Percentiles rank a stretch among this genome's conserved stretches.
Evolutionary conservation across 169 alveolate species (phyloP).

Genomic region (Haemoproteus tartakovskyi): DNA sequence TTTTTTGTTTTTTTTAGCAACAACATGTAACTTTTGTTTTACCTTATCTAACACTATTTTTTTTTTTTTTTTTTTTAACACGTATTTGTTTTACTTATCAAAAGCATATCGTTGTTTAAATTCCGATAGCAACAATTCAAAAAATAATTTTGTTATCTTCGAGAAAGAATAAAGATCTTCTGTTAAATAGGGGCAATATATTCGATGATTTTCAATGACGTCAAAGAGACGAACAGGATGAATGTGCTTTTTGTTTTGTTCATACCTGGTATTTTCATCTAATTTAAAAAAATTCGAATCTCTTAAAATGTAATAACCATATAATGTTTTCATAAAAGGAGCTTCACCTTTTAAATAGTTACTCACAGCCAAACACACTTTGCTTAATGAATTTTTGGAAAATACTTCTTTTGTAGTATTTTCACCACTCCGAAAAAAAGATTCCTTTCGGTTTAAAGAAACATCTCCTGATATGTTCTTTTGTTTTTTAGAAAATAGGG

Average conservation of each 20-base stretch:
- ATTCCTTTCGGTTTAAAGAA: too few relatives aligned
- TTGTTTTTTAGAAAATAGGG: too few relatives aligned
- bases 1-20: too few relatives aligned
- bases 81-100: constrained; percentile 33
- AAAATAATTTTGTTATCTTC: constrained; percentile 40
- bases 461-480: too few relatives aligned
- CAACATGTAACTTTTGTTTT: not conserved
- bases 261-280: not conserved
- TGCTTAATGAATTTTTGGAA: constrained; percentile 1
- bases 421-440: too few relatives aligned
- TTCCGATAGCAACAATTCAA: constrained; percentile 39
- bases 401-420: not conserved
- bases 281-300: not conserved
- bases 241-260: not conserved
- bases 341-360: constrained; percentile 4
- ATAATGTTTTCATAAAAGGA: constrained; percentile 7
- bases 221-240: constrained; percentile 17
- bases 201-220: constrained; percentile 37
- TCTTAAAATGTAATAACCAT: constrained; percentile 20
- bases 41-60: not conserved
- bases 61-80: not conserved
- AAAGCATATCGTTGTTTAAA: too few relatives aligned
- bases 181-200: constrained; percentile 45
- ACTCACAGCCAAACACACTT: constrained; percentile 5
- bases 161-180: constrained; percentile 58